Evolutionary conservation across 345 rosid genomes (phyloP), one percentile per base, ranked within the genome.

Genomic region (Leavenworthia alabamica): DNA sequence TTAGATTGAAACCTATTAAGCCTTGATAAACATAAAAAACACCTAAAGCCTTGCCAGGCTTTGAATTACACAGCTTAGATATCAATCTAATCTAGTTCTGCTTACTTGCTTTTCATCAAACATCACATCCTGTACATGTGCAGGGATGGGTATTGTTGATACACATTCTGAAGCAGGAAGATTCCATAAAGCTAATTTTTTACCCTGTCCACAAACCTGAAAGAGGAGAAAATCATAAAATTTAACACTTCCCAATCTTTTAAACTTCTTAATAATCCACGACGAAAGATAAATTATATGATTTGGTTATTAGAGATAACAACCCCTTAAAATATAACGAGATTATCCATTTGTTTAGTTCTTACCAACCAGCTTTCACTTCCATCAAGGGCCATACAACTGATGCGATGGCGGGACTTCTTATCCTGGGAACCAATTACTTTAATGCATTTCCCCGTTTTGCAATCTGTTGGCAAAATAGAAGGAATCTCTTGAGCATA

Each of bases 291-390:
- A 4, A 41, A 31, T 26, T 24, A 36, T 13, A 48, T 48, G 26
- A 35, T 37, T 41, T 9, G 8, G 44, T 32, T 32, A 42, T 15
- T 16, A 17, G 24, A 22, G 45, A 43, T 19, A 51, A 40, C 24
- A 49, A 11, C 20, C 8, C 19, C 39, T 50, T 20, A 16, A 17
- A 35, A 24, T 17, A 37, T 7, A 20, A 26, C 4, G 44, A 44
- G 12, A 9, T 32, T 10, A 61, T 58, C 73, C 9, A 61, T 45
- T 49, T 44, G 8, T 59, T 35, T 23, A 71, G 64, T 58, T 51
- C 97, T 81, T 84, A 93, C 99, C 99, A 93, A 68, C 99, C 99
- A 93, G 81, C 89, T 87, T 72, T 93, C 97, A 76, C 95, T 93
- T 78, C 74, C 85, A 75, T 93, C 99, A 48, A 93, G 92, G 45